Conservation (phyloP, 192 early-diverging fungal genomes). For the Geranomyces michiganensis region DNA sequence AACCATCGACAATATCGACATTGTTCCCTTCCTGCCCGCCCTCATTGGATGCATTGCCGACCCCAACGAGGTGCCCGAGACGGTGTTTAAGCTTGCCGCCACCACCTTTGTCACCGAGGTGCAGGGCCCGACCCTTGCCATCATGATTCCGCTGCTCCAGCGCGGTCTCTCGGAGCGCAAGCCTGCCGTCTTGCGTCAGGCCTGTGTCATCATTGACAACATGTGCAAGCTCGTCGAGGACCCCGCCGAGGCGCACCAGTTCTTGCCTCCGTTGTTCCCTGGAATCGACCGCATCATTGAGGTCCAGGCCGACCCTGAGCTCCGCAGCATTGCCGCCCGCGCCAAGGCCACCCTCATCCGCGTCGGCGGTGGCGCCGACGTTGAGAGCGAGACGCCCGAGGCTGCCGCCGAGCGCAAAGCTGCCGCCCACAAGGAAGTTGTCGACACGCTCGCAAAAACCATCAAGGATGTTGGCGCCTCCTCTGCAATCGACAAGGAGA, state of each 20-base stretch:
- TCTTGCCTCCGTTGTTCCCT: constrained; percentile 77
- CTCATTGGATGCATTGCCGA: constrained; percentile 74
- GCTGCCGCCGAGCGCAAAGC: constrained; percentile 44
- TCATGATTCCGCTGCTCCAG: constrained; percentile 75
- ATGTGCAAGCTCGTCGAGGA: constrained; percentile 89
- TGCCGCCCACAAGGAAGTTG: constrained; percentile 37
- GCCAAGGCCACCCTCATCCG: constrained; percentile 69
- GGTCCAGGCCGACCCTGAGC: constrained; percentile 76
- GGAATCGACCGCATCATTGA: constrained; percentile 77
- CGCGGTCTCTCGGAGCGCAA: constrained; percentile 72
- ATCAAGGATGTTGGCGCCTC: constrained; percentile 55
- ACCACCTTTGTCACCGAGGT: constrained; percentile 78
- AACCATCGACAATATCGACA: constrained; percentile 78
- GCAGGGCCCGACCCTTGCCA: constrained; percentile 74
- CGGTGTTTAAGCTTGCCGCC: constrained; percentile 75
- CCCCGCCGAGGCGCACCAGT: constrained; percentile 76
- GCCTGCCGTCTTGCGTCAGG: constrained; percentile 72
- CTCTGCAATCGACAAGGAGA: constrained; percentile 43
- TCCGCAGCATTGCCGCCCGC: constrained; percentile 69
- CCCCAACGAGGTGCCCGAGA: constrained; percentile 78
- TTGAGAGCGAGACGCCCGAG: constrained; percentile 56
- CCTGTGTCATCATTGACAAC: constrained; percentile 85
- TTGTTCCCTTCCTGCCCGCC: constrained; percentile 74
- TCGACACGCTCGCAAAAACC: constrained; percentile 46
- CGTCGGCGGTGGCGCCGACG: constrained; percentile 63